A percentile compares a stretch with the other conserved stretches of the same genome.
Evolutionary conservation across 2,329 filamentous ascomycete genomes (phyloP).

Genomic region (Xylaria digitata): DNA sequence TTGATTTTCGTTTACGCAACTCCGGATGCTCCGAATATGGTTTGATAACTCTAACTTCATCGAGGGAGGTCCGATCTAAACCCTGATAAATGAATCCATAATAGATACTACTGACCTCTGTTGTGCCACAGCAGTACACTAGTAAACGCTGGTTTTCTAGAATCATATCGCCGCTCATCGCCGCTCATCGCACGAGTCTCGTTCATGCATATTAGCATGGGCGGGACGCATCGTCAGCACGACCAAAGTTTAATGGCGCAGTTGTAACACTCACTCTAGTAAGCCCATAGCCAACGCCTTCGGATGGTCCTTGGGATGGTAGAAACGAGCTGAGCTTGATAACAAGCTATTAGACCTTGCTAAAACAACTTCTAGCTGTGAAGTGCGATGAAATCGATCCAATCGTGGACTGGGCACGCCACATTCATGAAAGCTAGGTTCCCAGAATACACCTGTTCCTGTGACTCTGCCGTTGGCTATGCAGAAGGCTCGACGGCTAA

Average conservation of each 20-base stretch:
- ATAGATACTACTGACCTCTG: not conserved
- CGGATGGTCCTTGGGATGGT: not conserved
- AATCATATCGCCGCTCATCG: not conserved
- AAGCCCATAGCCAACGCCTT: not conserved
- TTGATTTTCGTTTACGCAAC: not conserved
- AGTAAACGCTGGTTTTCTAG: slow-evolving; percentile 1
- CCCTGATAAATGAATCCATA: not conserved
- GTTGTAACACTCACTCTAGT: not conserved
- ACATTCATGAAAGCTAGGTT: slow-evolving; percentile 7
- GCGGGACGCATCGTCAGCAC: slow-evolving; percentile 19
- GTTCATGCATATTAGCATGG: slow-evolving; percentile 11
- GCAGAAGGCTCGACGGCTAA: slow-evolving; percentile 16
- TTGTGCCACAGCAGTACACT: slow-evolving; percentile 6
- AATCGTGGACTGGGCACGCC: not conserved
- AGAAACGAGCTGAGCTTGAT: slow-evolving; percentile 5
- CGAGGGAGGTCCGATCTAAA: not conserved
- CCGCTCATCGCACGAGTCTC: not conserved
- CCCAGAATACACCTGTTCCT: slow-evolving; percentile 22
- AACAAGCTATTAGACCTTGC: slow-evolving; percentile 14
- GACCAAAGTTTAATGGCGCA: slow-evolving; percentile 8
- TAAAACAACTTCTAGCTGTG: slow-evolving; percentile 8
- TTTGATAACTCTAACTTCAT: slow-evolving; percentile 7
- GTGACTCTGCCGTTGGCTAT: slow-evolving; percentile 5
- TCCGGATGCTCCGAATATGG: not conserved
- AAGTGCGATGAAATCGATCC: not conserved